A percentile compares a stretch with the other conserved stretches of the same genome.
These are phyloP conservation scores for Saccharomycopsis sp. DNA, from an alignment of 805 yeast species.

Conservation along the genomic window DNA sequence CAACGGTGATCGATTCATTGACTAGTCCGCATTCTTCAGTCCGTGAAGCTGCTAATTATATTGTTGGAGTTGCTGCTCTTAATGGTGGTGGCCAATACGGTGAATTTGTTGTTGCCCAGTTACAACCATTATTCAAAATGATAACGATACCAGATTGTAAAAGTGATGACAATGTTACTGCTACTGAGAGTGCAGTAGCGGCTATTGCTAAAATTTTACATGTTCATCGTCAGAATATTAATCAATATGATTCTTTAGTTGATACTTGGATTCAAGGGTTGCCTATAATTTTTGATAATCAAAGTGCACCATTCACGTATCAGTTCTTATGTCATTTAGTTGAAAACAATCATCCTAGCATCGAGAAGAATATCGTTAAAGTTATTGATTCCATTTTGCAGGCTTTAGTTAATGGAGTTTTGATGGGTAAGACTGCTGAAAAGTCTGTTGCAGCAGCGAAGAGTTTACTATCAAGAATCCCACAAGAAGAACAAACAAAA, in stretches of 20 bases:
- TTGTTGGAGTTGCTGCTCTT: constrained; percentile 83
- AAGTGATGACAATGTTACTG: constrained; percentile 74
- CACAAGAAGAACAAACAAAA: constrained; percentile 67
- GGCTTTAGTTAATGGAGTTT: constrained; percentile 61
- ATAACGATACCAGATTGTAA: constrained; percentile 73
- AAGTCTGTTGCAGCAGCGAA: constrained; percentile 57
- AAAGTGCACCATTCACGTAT: constrained; percentile 83
- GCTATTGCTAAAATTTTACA: constrained; percentile 81
- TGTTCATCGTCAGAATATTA: constrained; percentile 41
- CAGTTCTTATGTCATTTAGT: constrained; percentile 67
- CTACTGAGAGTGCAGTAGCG: constrained; percentile 80
- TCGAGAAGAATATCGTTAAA: constrained; percentile 48
- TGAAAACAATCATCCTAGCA: constrained; percentile 54
- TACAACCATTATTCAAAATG: constrained; percentile 69
- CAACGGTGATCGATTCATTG: constrained; percentile 58
- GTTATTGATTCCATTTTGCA: constrained; percentile 65
- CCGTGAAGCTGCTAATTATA: constrained; percentile 82
- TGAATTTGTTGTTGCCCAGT: constrained; percentile 58
- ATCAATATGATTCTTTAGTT: constrained; percentile 56
- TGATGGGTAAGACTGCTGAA: constrained; percentile 67
- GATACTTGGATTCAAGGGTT: constrained; percentile 74
- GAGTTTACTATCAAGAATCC: constrained; percentile 53
- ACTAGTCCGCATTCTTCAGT: constrained; percentile 57
- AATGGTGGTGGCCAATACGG: constrained; percentile 60
- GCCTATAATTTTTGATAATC: constrained; percentile 79